Base-by-base conservation (phyloP, 352 stramenopile species). In the Phytophthora fragariae region DNA sequence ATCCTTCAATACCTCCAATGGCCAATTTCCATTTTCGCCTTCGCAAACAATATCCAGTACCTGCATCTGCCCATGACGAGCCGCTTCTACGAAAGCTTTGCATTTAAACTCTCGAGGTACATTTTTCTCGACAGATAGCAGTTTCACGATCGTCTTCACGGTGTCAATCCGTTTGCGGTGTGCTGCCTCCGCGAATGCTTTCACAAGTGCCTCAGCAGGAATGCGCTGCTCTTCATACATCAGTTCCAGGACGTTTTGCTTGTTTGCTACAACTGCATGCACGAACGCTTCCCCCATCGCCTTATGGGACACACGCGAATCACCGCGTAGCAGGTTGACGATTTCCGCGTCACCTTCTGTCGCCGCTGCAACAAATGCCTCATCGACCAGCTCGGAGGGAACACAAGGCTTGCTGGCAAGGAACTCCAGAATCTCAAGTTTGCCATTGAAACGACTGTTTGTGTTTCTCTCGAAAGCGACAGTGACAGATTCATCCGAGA, bases 211-310 rank as follows among this genome's bases (percentile, higher is more conserved):
- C 8, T 64, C 57, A 3, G 21, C 24, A 27, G 57, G 19, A 2
- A 39, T 54, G 3, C 21, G 12, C 27, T 33, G 12, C 15, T 64
- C 15, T 12, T 64, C 57, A 29, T 46, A 55, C 57, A 64, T 5
- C 21, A 15, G 10, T 19, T 41, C 31, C 41, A 55, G 37, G 21
- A 64, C 1, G 14, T 17, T n/a, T 29, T 7, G 12, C 1, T 41
- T 46, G 3, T 5, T 7, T 8, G 17, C 6, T 31, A 17, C 12
- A 27, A 55, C 41, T 21, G 44, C 58, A n/a, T 54, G 27, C 39
- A 63, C 39, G 41, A 65, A 65, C 10, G 41, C 58, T 55, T 65
- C 17, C 12, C 19, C 44, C 9, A 65, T 29, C 10, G 44, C 19
- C 5, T 17, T 46, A 46, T 14, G 2, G 2, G 27, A 44, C 12